Evolutionary conservation across 495 filamentous ascomycete species (phyloP).

Genomic region (Podospora didyma): DNA sequence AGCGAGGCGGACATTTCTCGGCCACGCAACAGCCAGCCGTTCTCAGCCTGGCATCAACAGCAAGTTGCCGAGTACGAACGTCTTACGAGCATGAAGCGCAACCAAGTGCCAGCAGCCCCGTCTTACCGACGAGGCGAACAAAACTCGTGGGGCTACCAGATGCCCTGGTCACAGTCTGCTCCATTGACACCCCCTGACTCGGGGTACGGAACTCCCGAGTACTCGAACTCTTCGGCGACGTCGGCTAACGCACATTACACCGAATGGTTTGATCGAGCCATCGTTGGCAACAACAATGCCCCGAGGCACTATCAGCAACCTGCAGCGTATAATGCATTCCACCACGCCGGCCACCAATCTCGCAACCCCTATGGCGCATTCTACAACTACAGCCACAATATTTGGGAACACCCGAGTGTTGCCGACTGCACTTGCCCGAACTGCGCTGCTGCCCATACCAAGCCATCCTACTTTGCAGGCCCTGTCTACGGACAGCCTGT

Average conservation of each 20-base stretch:
- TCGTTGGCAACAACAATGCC: conserved; percentile 27
- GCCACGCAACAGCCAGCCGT: conserved; percentile 31
- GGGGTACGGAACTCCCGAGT: conserved; percentile 49
- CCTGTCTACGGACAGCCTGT: conserved; percentile 63
- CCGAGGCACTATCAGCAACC: conserved; percentile 27
- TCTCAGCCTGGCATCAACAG: conserved; percentile 51
- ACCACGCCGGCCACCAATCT: conserved; percentile 44
- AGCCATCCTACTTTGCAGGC: conserved; percentile 62
- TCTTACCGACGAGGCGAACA: conserved; percentile 49
- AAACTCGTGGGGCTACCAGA: conserved; percentile 31
- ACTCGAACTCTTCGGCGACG: conserved; percentile 39
- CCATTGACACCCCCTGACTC: conserved; percentile 48
- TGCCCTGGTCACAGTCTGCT: conserved; percentile 33
- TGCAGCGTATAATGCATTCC: conserved; percentile 47
- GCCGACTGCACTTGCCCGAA: conserved; percentile 66
- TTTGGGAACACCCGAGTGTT: conserved; percentile 56
- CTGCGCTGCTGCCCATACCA: conserved; percentile 51
- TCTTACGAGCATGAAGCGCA: conserved; percentile 36
- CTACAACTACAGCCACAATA: conserved; percentile 52
- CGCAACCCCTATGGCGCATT: conserved; percentile 32
- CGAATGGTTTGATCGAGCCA: conserved; percentile 41
- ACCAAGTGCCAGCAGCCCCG: conserved; percentile 38
- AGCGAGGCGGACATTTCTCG: conserved; percentile 60
- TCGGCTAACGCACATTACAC: conserved; percentile 41
- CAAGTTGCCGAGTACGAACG: conserved; percentile 50